Evolutionary conservation across 2,329 filamentous ascomycete genomes (phyloP).

Genomic region (Aureobasidium sp.): DNA sequence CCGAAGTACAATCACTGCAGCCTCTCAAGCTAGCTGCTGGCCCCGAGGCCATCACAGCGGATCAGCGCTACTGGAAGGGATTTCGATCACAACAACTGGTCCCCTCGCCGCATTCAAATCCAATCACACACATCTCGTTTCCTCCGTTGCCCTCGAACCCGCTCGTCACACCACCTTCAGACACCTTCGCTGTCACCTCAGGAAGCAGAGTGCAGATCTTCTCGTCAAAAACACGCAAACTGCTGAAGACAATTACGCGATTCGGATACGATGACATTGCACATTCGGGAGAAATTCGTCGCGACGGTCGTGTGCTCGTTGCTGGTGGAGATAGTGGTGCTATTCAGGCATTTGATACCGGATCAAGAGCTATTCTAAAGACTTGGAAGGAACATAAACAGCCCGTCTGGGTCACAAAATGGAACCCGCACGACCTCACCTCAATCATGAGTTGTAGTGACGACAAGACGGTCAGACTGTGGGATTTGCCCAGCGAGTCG

Average conservation of each 20-base stretch:
- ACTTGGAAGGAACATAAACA: conserved; percentile 94
- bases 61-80: conserved; percentile 92
- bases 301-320: conserved; percentile 81
- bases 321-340: conserved; percentile 87
- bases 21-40: conserved; percentile 77
- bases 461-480: conserved; percentile 84
- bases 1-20: conserved; percentile 72
- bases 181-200: conserved; percentile 88
- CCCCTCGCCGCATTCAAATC: conserved; percentile 81
- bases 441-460: conserved; percentile 83
- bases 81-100: conserved; percentile 90
- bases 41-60: conserved; percentile 75
- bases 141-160: conserved; percentile 45
- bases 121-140: conserved; percentile 83
- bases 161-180: conserved; percentile 42
- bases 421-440: conserved; percentile 77
- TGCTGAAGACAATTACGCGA: conserved; percentile 86
- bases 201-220: conserved; percentile 90
- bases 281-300: conserved; percentile 78
- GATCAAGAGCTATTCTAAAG: conserved; percentile 82
- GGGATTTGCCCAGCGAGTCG: conserved; percentile 80
- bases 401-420: conserved; percentile 85
- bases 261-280: conserved; percentile 76
- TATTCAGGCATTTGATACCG: conserved; percentile 92
- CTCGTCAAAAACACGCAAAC: conserved; percentile 83